Evolutionary conservation across 441 rosid genomes (phyloP), one percentile per base, ranked within the genome.

Genomic region (Erodium chrysanthum): DNA sequence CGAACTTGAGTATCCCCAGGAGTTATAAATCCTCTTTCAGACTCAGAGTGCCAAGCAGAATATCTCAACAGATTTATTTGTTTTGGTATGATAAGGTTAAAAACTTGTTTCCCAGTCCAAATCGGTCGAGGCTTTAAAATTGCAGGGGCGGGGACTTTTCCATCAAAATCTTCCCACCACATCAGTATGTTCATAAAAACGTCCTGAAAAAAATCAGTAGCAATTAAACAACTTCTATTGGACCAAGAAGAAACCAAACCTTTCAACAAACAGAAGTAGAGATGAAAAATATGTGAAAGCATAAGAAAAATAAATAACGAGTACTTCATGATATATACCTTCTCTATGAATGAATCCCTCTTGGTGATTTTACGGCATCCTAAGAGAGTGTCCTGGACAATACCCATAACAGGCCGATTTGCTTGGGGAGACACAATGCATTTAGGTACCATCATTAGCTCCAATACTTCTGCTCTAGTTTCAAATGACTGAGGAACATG

Each of bases 151-250:
- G 99, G 98, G 78, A 95, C 83, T 84, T 95, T 92, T 75, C 99
- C 99, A 68, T 95, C 99, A 66, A 95, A 95, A 79, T 95, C 99
- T 84, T 95, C 99, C 99, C 99, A 95, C 99, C 99, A 95, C 98
- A 95, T 95, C 82, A 92, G 85, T 52, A 78, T 84, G 75, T 95
- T 95, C 99, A 95, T 95, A 74, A 95, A 95, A 29, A 95, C 99
- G 80, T 95, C 98, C 99, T 95, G 85, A 66, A 71, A 64, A 60
- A 66, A 48, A 64, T 67, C 8, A 64, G 62, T 33, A 44, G 14
- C 77, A 31, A 31, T 74, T 25, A 74, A 64, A 25, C 29, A 1
- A 67, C 15, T 17, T 17, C 15, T 44, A 15, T 2, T 29, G 31
- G 21, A 67, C 29, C 22, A 67, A 65, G 17, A 52, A 54, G n/a